These are phyloP conservation scores for Periconia sp. DNA, from an alignment of 2,329 filamentous ascomycete genomes.

Conservation along the genomic window DNA sequence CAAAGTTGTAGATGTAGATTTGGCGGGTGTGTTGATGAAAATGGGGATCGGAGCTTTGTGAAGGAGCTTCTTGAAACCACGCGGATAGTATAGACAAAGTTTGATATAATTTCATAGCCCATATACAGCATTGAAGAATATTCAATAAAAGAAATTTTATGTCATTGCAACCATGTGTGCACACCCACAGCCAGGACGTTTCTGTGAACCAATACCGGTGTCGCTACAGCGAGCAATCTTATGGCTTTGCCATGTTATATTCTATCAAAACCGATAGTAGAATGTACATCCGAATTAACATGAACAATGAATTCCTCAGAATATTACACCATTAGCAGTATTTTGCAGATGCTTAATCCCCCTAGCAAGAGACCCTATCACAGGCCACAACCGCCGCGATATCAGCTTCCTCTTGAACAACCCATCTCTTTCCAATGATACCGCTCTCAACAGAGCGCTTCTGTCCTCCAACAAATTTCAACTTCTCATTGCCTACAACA, in stretches of 20 bases:
- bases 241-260: too few relatives aligned
- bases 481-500: slow-evolving; percentile 53
- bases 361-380: slow-evolving; percentile 26
- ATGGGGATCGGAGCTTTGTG: slow-evolving; percentile 20
- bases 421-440: slow-evolving; percentile 35
- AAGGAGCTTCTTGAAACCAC: background rate
- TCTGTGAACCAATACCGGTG: too few relatives aligned
- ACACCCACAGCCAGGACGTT: too few relatives aligned
- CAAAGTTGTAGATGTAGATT: slow-evolving; percentile 31
- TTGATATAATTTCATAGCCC: background rate
- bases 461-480: slow-evolving; percentile 41
- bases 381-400: slow-evolving; percentile 21
- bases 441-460: slow-evolving; percentile 25
- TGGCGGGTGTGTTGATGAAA: slow-evolving; percentile 28
- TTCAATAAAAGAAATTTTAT: too few relatives aligned
- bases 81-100: background rate
- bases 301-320: background rate
- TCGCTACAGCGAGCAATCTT: too few relatives aligned
- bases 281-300: background rate
- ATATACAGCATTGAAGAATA: background rate
- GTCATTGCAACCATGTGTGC: too few relatives aligned
- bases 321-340: background rate
- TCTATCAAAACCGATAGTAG: too few relatives aligned
- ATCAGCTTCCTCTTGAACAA: slow-evolving; percentile 17
- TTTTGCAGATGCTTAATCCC: background rate